Base-by-base conservation (phyloP, 1,139 yeast species). In the Suhomyces anneliseae region DNA sequence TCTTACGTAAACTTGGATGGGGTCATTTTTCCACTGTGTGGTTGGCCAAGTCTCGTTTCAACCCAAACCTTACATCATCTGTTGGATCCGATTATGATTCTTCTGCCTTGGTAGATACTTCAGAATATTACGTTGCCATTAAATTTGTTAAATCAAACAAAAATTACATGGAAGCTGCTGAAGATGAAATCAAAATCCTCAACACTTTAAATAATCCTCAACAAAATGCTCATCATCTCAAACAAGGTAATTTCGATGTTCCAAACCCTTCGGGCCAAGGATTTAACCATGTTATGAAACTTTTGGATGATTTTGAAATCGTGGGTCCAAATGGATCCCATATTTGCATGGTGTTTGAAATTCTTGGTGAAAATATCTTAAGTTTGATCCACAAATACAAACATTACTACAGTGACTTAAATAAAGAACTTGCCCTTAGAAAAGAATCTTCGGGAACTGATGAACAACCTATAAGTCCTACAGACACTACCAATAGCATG, bases 21-120 rank as follows among this genome's bases (percentile, higher is more conserved):
- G 96, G 96, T 39, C 95, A 89, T 64, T 89, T 89, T 60, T 83
- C 90, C 33, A 88, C 96, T 1, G 96, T 89, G 33, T 89, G 96
- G 96, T 72, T 89, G 27, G 93, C 95, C 8, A 79, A 74, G 50
- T 52, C 55, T 4, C 47, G 54, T 19, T 45, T 44, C 44, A 52
- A 52, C 37, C 48, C 42, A 32, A 42, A 36, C 41, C 36, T 48
- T 29, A 14, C 41, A 32, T 33, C 33, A 11, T 24, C 36, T 8
- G n/a, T 37, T 10, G 26, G 40, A 26, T 38, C 45, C 4, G 39
- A 36, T 26, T 26, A 26, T 2, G 35, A 34, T 8, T 4, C 42
- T 10, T 6, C 37, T 8, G 26, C 40, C n/a, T 15, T 44, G 11
- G 14, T 39, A 27, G 93, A 87, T 57, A 66, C 70, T 39, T 68